These are phyloP conservation scores for Alternaria arborescens DNA, from an alignment of 2,329 filamentous ascomycete genomes.

Conservation along the genomic window DNA sequence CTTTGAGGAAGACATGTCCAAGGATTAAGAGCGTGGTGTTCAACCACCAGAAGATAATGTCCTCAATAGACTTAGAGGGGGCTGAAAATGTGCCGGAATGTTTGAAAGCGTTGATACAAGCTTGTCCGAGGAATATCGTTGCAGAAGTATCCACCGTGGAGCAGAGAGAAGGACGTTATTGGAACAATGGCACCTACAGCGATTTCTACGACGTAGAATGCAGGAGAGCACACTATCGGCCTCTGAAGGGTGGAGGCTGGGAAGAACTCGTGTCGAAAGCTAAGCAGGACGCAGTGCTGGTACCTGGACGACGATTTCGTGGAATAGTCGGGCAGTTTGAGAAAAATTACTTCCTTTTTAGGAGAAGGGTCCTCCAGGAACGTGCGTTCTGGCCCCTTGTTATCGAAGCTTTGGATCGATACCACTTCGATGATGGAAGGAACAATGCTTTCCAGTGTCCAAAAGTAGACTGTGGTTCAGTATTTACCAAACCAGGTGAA, in stretches of 20 bases:
- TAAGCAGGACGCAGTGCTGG: too few species aligned
- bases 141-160: not conserved
- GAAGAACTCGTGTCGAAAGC: too few species aligned
- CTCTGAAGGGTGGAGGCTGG: too few species aligned
- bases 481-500: slow-evolving; percentile 23
- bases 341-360: too few species aligned
- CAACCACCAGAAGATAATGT: slow-evolving; percentile 14
- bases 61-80: not conserved
- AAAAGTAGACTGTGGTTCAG: slow-evolving; percentile 11
- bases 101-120: slow-evolving; percentile 13
- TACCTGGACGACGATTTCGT: too few species aligned
- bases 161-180: not conserved
- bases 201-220: not conserved
- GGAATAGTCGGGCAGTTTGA: too few species aligned
- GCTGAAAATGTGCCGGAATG: slow-evolving; percentile 10
- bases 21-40: slow-evolving; percentile 19
- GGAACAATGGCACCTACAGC: not conserved
- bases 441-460: slow-evolving; percentile 21
- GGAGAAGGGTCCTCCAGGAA: too few species aligned
- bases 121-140: slow-evolving; percentile 12
- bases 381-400: too few species aligned
- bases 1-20: slow-evolving; percentile 18
- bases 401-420: too few species aligned
- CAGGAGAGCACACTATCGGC: too few species aligned
- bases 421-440: not conserved